Percentiles rank a stretch among this genome's conserved stretches.
Evolutionary conservation across 1,284 basidiomycete genomes (phyloP).

Genomic region (Ustilago tritici): DNA sequence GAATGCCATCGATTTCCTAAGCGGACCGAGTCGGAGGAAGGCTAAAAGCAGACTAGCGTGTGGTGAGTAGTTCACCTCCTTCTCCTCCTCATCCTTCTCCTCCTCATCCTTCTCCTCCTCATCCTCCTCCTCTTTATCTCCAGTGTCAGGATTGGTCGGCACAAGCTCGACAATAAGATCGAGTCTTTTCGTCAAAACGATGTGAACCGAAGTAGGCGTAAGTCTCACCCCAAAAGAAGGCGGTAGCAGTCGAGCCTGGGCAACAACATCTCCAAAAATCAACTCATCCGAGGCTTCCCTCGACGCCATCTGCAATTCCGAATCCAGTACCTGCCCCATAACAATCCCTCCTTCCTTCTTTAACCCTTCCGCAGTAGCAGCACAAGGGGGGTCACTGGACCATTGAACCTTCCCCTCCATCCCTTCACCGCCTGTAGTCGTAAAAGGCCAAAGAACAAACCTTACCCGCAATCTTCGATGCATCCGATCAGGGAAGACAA

Average conservation of each 20-base stretch:
- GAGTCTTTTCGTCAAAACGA: constrained; percentile 42
- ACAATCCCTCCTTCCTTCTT: background rate
- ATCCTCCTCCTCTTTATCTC: background rate
- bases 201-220: constrained; percentile 35
- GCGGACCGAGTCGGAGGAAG: constrained; percentile 34
- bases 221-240: constrained; percentile 42
- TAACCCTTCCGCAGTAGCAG: background rate
- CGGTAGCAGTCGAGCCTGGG: constrained; percentile 45
- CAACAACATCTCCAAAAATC: constrained; percentile 53
- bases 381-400: constrained; percentile 23
- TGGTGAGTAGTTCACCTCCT: constrained; percentile 22
- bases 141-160: constrained; percentile 5
- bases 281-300: constrained; percentile 56
- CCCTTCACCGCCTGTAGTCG: background rate
- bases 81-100: background rate
- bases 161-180: constrained; percentile 44
- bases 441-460: constrained; percentile 37
- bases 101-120: background rate
- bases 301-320: constrained; percentile 53
- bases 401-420: constrained; percentile 21
- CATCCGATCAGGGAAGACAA: constrained; percentile 59
- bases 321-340: constrained; percentile 36
- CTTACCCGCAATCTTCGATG: constrained; percentile 46
- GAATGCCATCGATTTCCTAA: constrained; percentile 41
- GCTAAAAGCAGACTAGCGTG: constrained; percentile 29